Conservation (phyloP, 768 basidiomycete genomes). For the Ramaria sp. region DNA sequence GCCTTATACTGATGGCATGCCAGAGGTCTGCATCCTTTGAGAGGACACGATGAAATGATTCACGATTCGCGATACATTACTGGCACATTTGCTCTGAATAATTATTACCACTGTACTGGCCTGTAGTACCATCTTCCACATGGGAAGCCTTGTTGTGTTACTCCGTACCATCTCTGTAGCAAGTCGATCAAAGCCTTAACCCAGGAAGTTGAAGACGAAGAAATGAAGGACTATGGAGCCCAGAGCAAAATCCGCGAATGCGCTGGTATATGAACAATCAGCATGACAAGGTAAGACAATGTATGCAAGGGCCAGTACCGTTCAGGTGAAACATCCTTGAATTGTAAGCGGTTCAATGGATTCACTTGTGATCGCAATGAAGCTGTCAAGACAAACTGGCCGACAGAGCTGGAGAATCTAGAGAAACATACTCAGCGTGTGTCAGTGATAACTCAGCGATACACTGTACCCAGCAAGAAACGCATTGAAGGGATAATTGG, state of each 20-base stretch:
- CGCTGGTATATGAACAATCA: constrained; percentile 37
- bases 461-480: constrained; percentile 83
- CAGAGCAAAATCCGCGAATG: constrained; percentile 92
- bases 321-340: constrained; percentile 90
- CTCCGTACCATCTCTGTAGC: not conserved
- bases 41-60: constrained; percentile 27
- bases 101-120: constrained; percentile 10
- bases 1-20: not conserved
- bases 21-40: constrained; percentile 73
- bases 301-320: constrained; percentile 34
- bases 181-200: constrained; percentile 32
- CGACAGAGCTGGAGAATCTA: constrained; percentile 88
- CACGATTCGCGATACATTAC: not conserved
- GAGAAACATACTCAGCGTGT: not conserved
- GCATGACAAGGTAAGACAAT: not conserved
- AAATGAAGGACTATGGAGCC: constrained; percentile 96
- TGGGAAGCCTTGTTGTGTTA: not conserved
- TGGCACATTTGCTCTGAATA: not conserved
- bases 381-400: constrained; percentile 93
- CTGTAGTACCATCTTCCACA: constrained; percentile 4
- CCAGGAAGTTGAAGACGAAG: constrained; percentile 98
- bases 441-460: not conserved
- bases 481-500: constrained; percentile 94
- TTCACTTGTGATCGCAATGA: constrained; percentile 89
- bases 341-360: constrained; percentile 68